Base-by-base conservation (phyloP, 345 rosid species). In the Brassica juncea region DNA sequence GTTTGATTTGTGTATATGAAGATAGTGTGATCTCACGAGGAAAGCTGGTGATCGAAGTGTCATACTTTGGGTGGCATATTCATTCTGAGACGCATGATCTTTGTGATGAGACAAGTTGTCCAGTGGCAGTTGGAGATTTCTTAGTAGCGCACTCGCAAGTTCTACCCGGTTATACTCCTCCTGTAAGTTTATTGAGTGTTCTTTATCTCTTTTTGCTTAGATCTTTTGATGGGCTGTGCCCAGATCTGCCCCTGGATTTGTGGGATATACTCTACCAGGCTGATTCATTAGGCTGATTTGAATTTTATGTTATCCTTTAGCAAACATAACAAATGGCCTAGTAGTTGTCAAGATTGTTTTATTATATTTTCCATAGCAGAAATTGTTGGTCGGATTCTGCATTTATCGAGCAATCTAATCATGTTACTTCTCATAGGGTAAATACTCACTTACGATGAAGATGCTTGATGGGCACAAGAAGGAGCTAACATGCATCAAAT, bases 401-500 rank as follows among this genome's bases (percentile, higher is more conserved):
- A 47, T 47, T 14, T 14, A 47, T 12, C 15, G 54, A 37, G 44
- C 34, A 75, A 4, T 58, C 63, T 42, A 55, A 54, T 70, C 11
- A 12, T 49, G 30, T 30, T 2, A 8, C 19, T 37, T 74, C 19
- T 68, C 62, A 82, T 89, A 95, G 99, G 98, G 99, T 19, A 72
- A 94, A 4, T 95, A 93, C 87, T 74, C 96, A 34, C 91, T 95
- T 58, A 89, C 83, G 72, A 93, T 95, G 99, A 93, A 82, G 91
- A 93, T 95, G 97, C 31, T 72, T 14, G 90, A 87, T 66, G 86
- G 75, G 27, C 73, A 81, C 27, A 82, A 84, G 32, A 35, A 73
- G 31, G 86, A 87, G 82, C 71, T 95, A 68, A 88, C 98, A 68
- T 95, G 99, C 88, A 93, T 93, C 74, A 63, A 77, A 66, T 95